Evolutionary conservation across 345 rosid species (phyloP).

Genomic region (rapeseed (Brassica napus)): Da-Ae NC_063439.1:12250501-12251000

Average conservation of each 20-base stretch:
- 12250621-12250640: background rate
- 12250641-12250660: slow-evolving; percentile 6
- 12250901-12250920: background rate
- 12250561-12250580: background rate
- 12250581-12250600: slow-evolving; percentile 22
- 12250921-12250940: slow-evolving; percentile 32
- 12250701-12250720: slow-evolving; percentile 57
- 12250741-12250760: slow-evolving; percentile 54
- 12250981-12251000: slow-evolving; percentile 20
- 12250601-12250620: slow-evolving; percentile 13
- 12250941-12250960: slow-evolving; percentile 34
- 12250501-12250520: background rate
- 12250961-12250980: slow-evolving; percentile 30
- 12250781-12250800: slow-evolving; percentile 54
- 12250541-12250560: background rate
- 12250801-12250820: slow-evolving; percentile 54
- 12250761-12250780: slow-evolving; percentile 48
- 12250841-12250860: slow-evolving; percentile 37
- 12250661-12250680: slow-evolving; percentile 50
- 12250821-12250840: slow-evolving; percentile 24
- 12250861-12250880: slow-evolving; percentile 42
- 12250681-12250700: slow-evolving; percentile 57
- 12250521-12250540: background rate
- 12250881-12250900: slow-evolving; percentile 27
- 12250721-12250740: slow-evolving; percentile 61